phyloP scores from a whole-genome alignment of 2,329 filamentous ascomycete species.

The Monilinia aucupariae region DNA sequence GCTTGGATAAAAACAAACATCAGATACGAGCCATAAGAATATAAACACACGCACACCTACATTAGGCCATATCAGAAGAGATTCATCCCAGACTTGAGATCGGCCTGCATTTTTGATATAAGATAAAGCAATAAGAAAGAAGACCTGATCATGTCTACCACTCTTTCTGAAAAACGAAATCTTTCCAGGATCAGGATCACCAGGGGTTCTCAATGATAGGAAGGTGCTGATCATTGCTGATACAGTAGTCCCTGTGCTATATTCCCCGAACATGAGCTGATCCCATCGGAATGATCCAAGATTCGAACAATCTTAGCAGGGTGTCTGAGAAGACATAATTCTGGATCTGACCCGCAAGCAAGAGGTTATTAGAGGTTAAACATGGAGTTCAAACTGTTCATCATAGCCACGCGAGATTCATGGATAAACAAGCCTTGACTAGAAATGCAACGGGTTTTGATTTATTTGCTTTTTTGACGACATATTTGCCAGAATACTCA shows the following conservation, averaged over 20 bases:
- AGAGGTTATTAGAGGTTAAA: background rate
- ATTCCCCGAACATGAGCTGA: conserved; percentile 12
- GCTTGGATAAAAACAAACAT: background rate
- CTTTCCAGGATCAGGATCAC: conserved; percentile 2
- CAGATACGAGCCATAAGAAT: background rate
- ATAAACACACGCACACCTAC: background rate
- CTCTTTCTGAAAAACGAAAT: conserved; percentile 4
- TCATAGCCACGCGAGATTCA: conserved; percentile 15
- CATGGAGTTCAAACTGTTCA: background rate
- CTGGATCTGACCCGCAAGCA: background rate
- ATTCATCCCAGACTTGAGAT: background rate
- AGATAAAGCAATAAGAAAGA: background rate
- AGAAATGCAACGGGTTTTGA: conserved; percentile 14
- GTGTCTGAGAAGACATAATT: background rate
- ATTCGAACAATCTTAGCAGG: background rate
- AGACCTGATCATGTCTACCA: background rate
- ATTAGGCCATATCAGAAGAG: background rate
- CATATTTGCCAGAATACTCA: background rate
- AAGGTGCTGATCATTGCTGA: background rate
- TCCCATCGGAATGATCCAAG: conserved; percentile 4
- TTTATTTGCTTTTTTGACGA: background rate
- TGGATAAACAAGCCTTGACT: conserved; percentile 14
- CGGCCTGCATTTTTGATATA: background rate
- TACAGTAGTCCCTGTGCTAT: background rate
- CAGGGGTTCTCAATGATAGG: background rate